Evolutionary conservation across 2,329 filamentous ascomycete genomes (phyloP).

Genomic region (Phaeosphaeriaceae sp.): DNA sequence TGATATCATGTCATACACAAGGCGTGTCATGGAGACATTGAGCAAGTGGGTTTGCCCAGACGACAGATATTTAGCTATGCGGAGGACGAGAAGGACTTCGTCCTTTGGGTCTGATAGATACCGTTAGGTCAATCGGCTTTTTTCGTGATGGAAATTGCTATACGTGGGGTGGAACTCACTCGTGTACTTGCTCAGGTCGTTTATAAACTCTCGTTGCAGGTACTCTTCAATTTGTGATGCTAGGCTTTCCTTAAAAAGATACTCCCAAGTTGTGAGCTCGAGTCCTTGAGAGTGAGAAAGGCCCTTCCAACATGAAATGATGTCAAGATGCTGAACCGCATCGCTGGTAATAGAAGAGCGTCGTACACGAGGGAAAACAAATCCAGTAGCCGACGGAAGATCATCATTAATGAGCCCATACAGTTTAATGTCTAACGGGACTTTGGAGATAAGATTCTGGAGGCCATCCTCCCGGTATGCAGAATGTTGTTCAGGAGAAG

Average conservation of each 20-base stretch:
- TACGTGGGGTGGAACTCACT: not conserved
- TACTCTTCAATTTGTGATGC: conserved; percentile 22
- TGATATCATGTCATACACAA: conserved; percentile 37
- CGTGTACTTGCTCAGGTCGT: conserved; percentile 6
- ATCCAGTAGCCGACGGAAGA: conserved; percentile 10
- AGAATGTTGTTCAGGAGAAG: not conserved
- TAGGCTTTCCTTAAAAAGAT: conserved; percentile 28
- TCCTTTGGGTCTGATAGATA: conserved; percentile 8
- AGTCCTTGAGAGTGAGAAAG: conserved; percentile 32
- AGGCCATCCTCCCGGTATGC: conserved; percentile 2
- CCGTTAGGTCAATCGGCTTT: not conserved
- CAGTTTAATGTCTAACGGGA: conserved; percentile 24
- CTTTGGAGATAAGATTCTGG: conserved; percentile 8
- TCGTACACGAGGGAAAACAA: conserved; percentile 34
- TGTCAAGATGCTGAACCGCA: conserved; percentile 38
- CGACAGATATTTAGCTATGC: conserved; percentile 18
- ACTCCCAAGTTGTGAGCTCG: conserved; percentile 44
- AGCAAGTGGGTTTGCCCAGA: conserved; percentile 10
- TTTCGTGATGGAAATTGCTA: too few species aligned
- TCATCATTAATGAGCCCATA: conserved; percentile 19
- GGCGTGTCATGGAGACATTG: conserved; percentile 24
- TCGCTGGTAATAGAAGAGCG: conserved; percentile 18
- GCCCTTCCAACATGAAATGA: conserved; percentile 45
- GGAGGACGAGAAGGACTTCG: conserved; percentile 12
- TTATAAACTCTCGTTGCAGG: conserved; percentile 17